Conservation (phyloP, 2,329 filamentous ascomycete genomes). For the Penicillium sp. region DNA sequence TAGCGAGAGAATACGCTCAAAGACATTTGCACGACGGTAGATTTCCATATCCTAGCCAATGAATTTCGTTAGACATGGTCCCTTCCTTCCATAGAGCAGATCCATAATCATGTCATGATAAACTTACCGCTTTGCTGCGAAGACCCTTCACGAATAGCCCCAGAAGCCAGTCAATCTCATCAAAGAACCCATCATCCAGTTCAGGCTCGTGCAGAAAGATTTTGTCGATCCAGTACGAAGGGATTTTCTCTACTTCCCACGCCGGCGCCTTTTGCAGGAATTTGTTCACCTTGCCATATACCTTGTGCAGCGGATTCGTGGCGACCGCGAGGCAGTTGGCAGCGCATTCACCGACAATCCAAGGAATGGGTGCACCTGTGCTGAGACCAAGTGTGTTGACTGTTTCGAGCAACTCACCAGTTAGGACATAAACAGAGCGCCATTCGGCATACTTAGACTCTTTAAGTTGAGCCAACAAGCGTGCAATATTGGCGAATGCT, state of each 20-base stretch:
- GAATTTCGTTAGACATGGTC: conserved; percentile 14
- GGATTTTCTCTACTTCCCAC: conserved; percentile 67
- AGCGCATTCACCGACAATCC: conserved; percentile 76
- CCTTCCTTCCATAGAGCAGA: not conserved
- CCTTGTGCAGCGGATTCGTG: conserved; percentile 74
- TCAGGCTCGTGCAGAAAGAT: conserved; percentile 75
- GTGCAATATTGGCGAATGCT: conserved; percentile 52
- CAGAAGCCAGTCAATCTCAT: conserved; percentile 76
- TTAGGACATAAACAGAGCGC: conserved; percentile 76
- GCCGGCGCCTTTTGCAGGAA: conserved; percentile 78
- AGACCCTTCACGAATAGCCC: conserved; percentile 70
- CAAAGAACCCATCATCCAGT: conserved; percentile 72
- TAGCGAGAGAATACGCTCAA: conserved; percentile 74
- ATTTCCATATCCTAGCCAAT: conserved; percentile 49
- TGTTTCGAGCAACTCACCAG: conserved; percentile 81
- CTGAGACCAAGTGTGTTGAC: conserved; percentile 59
- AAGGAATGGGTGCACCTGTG: conserved; percentile 63
- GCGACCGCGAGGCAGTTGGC: conserved; percentile 71
- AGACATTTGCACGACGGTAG: conserved; percentile 63
- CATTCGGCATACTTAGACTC: conserved; percentile 75
- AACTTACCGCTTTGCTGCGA: conserved; percentile 57
- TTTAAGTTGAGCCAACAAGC: conserved; percentile 55
- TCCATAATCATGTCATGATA: not conserved
- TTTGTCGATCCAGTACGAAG: conserved; percentile 66
- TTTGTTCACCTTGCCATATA: conserved; percentile 84